A percentile compares a stretch with the other conserved stretches of the same genome.
phyloP scores from a whole-genome alignment of 257 asterid genomes.

The Solanum sitiens region DNA sequence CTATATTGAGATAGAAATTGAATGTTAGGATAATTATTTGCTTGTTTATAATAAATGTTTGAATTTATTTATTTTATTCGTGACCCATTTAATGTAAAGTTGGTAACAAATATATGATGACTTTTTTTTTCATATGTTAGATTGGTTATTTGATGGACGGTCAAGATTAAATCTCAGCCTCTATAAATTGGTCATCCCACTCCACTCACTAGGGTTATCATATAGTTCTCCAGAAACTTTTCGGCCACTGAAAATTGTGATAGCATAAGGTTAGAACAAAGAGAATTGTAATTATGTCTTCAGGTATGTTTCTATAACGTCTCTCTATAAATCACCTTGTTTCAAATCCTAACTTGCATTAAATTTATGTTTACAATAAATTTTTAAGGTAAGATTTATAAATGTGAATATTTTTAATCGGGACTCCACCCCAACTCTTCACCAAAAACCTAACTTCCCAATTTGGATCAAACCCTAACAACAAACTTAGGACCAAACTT shows the following conservation, averaged over 20 bases:
- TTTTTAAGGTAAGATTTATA: not conserved
- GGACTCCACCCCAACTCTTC: not conserved
- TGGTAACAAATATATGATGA: not conserved
- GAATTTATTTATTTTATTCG: not conserved
- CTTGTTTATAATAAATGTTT: not conserved
- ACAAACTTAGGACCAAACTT: not conserved
- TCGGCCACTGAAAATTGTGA: not conserved
- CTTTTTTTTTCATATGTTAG: not conserved
- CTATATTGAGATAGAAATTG: not conserved
- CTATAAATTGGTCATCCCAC: not conserved
- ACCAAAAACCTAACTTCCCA: not conserved
- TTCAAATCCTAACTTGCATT: not conserved
- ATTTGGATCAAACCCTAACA: not conserved
- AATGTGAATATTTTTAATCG: not conserved
- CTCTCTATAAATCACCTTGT: not conserved
- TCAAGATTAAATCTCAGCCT: not conserved
- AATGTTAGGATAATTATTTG: not conserved
- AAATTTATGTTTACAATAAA: too few species aligned
- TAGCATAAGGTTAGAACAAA: not conserved
- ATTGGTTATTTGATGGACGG: not conserved
- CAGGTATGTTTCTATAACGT: not conserved
- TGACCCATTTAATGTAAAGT: not conserved
- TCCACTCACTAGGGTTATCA: not conserved
- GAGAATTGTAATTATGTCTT: not conserved
- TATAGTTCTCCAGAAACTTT: too few species aligned